These are phyloP conservation scores for Komagataella kurtzmanii DNA, from an alignment of 805 yeast species.

Conservation along the genomic window DNA sequence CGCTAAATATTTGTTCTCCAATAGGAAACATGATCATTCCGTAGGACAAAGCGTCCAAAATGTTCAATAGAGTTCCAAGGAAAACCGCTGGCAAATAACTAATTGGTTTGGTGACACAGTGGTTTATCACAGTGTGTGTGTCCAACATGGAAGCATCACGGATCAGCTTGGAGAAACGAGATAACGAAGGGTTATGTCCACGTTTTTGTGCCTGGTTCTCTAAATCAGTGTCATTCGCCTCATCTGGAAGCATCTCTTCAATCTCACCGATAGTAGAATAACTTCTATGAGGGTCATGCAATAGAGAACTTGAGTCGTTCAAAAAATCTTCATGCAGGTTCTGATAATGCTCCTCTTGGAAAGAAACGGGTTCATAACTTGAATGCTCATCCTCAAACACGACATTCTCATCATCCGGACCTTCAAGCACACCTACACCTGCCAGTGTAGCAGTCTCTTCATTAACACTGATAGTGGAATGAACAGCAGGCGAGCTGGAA, in stretches of 20 bases:
- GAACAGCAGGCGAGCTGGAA: slow-evolving; percentile 24
- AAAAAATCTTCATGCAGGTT: neutral
- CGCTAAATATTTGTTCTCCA: slow-evolving; percentile 63
- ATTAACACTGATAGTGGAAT: slow-evolving; percentile 34
- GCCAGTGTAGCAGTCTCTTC: slow-evolving; percentile 47
- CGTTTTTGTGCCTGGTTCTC: neutral
- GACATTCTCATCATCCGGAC: slow-evolving; percentile 8
- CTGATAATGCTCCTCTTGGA: neutral
- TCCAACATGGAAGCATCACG: slow-evolving; percentile 6
- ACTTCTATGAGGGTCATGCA: neutral
- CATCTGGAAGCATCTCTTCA: neutral
- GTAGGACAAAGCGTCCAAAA: slow-evolving; percentile 86
- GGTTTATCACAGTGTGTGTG: slow-evolving; percentile 9
- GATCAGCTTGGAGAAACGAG: neutral
- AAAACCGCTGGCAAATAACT: slow-evolving; percentile 66
- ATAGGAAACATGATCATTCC: slow-evolving; percentile 97
- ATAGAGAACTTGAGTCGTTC: neutral
- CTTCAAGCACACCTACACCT: slow-evolving; percentile 35
- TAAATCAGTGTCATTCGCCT: neutral
- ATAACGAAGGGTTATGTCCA: neutral
- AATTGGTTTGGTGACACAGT: slow-evolving; percentile 24
- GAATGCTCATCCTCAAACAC: neutral
- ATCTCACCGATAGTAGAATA: neutral
- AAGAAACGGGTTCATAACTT: neutral
- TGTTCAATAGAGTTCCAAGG: slow-evolving; percentile 72